Base-by-base conservation (phyloP, 331 rosid species). In the Quercus lobata region DNA sequence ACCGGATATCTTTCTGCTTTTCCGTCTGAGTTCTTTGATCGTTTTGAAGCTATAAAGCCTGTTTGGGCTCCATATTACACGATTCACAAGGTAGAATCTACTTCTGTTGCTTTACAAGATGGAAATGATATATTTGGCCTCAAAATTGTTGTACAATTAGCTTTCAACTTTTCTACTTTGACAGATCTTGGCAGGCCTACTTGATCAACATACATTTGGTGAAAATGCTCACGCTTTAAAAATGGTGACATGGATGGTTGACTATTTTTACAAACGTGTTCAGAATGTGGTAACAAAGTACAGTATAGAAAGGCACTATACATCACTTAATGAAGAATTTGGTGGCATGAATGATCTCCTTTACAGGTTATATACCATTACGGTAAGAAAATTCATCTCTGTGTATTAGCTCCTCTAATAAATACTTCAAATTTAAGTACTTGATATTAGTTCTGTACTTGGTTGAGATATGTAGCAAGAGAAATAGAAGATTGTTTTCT, bases 41-140 rank as follows among this genome's bases (percentile, higher is more conserved):
- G 90, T 6, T 66, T 85, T 74, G 99, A 93, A 82, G 92, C 87
- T 57, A 12, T 87, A 55, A 5, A 78, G 56, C 34, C 55, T 14
- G 95, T 88, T 21, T 96, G 99, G 98, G 99, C 97, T 85, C 99
- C 99, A 69, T 96, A 96, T 79, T 96, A 93, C 87, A 93, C 99
- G 83, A 90, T 96, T 82, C 99, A 96, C 91, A 96, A 96, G 98
- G 99, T 96, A 83, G 55, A 71, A 57, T 53, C 80, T 78, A 25
- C 66, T 74, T 54, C 1, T 2, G 35, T 77, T 53, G 54, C 18
- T 68, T 27, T 15, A 58, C 58, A 25, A 25, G 54, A 72, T 72
- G 74, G 27, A 71, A 53, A n/a, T 46, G 24, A 52, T 72, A 14
- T 5, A 34, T 77, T 55, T 79, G 46, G 79, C 54, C 34, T 71